Base-by-base conservation (phyloP, 768 basidiomycete species). In the Pisolithus tinctorius region DNA sequence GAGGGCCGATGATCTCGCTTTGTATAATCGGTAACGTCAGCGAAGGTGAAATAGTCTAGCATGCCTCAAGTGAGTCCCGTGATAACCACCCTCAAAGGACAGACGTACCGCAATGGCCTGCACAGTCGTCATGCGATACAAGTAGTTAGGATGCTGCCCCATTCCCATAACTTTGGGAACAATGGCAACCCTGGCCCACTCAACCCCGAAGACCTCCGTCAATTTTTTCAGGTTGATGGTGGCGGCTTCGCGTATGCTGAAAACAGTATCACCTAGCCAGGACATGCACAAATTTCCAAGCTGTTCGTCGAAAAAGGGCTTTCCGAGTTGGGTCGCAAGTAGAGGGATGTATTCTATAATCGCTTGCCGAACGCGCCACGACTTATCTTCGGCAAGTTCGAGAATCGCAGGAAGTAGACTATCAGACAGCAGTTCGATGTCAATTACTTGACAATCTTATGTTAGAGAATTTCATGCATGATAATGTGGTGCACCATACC, bases 301-400 rank as follows among this genome's bases (percentile, higher is more conserved):
- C 67, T 95, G 92, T 62, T 98, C 96, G 68, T 99, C 94, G 67
- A 99, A 99, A 74, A 98, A 98, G 26, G 86, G 77, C 60, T 91
- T 91, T 49, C 96, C 96, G 51, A 99, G 80, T 66, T 99, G 96
- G n/a, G 87, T 93, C 40, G 96, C 94, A 43, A 99, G 86, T 20
- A 98, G 81, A n/a, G 96, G 96, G 60, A 99, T 89, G 72, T 99
- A 97, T 70, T 98, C 96, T 70, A 99, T 99, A 73, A 99, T 98
- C 7, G 96, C 96, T 70, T 99, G 96, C 59, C 96, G 87, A 17
- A 99, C 95, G 27, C 96, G 88, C 96, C 96, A 99, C 54, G 96
- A 96, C 68, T 98, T 99, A 75, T 99, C 96, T 69, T 98, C 95
- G 7, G 96, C 96, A 31, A 99, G 77, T 65, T 98, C 91, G 55